Evolutionary conservation across 192 early-diverging fungal species (phyloP).

Genomic region (Mortierella antarctica): DNA sequence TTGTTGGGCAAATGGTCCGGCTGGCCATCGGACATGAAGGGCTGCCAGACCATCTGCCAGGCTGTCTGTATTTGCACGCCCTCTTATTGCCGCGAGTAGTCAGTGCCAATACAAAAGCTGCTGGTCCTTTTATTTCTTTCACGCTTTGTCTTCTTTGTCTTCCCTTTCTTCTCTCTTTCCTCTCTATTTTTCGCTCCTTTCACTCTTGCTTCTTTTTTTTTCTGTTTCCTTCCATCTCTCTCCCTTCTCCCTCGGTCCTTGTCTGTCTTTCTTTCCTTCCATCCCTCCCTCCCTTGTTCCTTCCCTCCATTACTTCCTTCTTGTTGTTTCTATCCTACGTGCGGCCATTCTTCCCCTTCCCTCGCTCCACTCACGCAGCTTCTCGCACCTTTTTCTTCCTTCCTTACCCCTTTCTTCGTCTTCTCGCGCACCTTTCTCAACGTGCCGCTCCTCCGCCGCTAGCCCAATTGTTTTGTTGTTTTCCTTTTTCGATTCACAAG

Average conservation of each 20-base stretch:
- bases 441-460: no score
- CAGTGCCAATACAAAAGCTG: no score
- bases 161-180: slow-evolving; percentile 8
- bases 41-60: no score
- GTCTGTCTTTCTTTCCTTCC: slow-evolving; percentile 13
- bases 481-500: no score
- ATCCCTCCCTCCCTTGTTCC: slow-evolving; percentile 11
- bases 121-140: slow-evolving; percentile 2
- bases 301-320: slow-evolving; percentile 16
- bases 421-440: neutral
- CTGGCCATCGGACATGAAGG: no score
- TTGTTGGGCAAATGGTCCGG: no score
- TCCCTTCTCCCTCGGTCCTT: slow-evolving; percentile 7
- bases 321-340: neutral
- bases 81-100: neutral
- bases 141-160: neutral
- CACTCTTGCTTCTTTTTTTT: slow-evolving; percentile 7
- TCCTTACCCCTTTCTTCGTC: neutral
- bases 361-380: neutral
- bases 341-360: neutral
- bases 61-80: slow-evolving; percentile 1
- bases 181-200: slow-evolving; percentile 15
- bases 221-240: slow-evolving; percentile 14
- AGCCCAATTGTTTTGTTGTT: no score
- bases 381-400: neutral